Evolutionary conservation across 306 rosid genomes (phyloP), one percentile per base, ranked within the genome.

Genomic region (Cicer cuneatum): DNA sequence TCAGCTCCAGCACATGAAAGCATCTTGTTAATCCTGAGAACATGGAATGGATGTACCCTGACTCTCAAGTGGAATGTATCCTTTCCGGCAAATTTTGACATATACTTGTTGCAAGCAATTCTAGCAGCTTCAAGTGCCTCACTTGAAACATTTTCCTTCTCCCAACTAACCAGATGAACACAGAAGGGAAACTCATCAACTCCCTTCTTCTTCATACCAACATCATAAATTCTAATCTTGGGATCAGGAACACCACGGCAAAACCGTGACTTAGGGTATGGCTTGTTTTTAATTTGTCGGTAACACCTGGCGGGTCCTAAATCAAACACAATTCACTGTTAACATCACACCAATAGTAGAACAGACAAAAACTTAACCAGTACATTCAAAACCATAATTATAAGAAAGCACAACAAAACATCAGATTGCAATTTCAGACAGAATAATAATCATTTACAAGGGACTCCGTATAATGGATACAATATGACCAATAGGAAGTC

Each of bases 181-280:
- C 61, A 54, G 61, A 54, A 54, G 10, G 61, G 61, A 49, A 49
- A 49, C 54, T 49, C 54, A n/a, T 49, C 54, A 49, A 49, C 54
- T 0, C 54, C 54, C 4, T 49, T 49, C 9, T 49, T 49, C 54
- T 49, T 49, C 54, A 13, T 49, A 49, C 54, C 54, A 0, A 49
- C 54, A 14, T 49, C 54, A 49, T 49, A 49, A 49, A 54, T 54
- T 10, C 61, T 54, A 14, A 54, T 54, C 37, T 54, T 54, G 14
- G 61, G 61, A 54, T 54, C 61, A 10, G 61, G 61, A 4, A 54
- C 61, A 54, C 61, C 61, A 54, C 61, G 61, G 35, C 61, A 54
- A 19, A 54, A 54, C 61, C 61, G 61, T 21, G 61, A 54, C 61
- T 54, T 54, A 1, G 61, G 61, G 35, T 54, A 54, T 9, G 61